Evolutionary conservation across 2,329 filamentous ascomycete species (phyloP), one percentile per base, ranked within the genome.

Genomic region (Sporothrix pseudoabietina): DNA sequence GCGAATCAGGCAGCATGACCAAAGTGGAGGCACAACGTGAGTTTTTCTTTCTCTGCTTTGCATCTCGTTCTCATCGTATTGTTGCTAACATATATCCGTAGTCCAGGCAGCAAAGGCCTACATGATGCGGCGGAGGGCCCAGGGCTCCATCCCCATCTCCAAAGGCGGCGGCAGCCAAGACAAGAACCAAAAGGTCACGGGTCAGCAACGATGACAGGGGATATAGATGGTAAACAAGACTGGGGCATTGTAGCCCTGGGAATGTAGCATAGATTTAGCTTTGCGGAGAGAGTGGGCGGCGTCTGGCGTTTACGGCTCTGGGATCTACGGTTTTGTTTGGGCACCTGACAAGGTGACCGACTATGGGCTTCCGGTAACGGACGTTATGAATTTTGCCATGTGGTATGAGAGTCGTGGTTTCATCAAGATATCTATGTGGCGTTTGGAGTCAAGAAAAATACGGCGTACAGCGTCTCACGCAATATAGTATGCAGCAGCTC

Each of bases 21-120:
- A 72, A 69, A 54, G 54, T 74, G 54, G 73, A 72, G 54, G 47
- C 54, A 16, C 73, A 74, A 12, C 69, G 73, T 74, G 35, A 55
- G 73, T 68, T 22, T 4, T 12, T 26, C 10, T 32, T 16, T 1
- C 10, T 6, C 26, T 44, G 1, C 39, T 22, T 4, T 7, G 19
- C 1, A 54, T 52, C 16, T 35, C 65, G 16, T 54, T 16, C 14
- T 4, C 12, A 49, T 19, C 52, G n/a, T 39, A 59, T 19, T 14
- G 9, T 47, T 52, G 14, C 57, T 72, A 57, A 72, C 49, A 22
- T 4, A 1, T n/a, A 2, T 10, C 4, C 12, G 14, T 12, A 72
- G 71, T 72, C 63, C 71, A 68, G 49, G 71, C 61, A 68, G 71
- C 71, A 57, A 68, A 10, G 16, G 61, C n/a, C 14, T 68, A 72